phyloP scores from a whole-genome alignment of 2,329 filamentous ascomycete species.

The Seiridium unicorne region DNA sequence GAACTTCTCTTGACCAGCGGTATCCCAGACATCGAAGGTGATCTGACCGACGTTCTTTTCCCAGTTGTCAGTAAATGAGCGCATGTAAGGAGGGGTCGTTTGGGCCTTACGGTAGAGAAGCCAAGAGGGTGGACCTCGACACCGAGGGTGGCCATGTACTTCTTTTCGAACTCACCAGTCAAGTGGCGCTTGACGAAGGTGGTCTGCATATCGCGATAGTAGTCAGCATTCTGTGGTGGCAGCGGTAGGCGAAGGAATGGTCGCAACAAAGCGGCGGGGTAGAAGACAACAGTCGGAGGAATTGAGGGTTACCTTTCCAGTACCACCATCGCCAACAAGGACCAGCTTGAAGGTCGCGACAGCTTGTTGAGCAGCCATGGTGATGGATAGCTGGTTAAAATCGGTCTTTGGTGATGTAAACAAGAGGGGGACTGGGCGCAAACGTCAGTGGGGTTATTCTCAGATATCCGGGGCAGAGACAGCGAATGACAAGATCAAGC shows the following conservation, averaged over 20 bases:
- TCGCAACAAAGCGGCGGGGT: constrained; percentile 7
- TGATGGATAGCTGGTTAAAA: constrained; percentile 33
- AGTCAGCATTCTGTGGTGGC: constrained; percentile 7
- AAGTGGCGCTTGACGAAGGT: constrained; percentile 99
- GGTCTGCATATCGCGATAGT: constrained; percentile 59
- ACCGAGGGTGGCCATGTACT: constrained; percentile 99
- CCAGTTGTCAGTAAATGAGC: constrained; percentile 19
- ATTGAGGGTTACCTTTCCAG: constrained; percentile 78
- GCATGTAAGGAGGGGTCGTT: constrained; percentile 15
- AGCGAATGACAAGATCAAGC: not conserved
- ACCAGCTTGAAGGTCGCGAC: constrained; percentile 98
- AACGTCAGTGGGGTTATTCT: constrained; percentile 22
- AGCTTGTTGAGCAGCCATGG: constrained; percentile 65
- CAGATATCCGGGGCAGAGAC: not conserved
- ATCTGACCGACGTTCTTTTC: constrained; percentile 85
- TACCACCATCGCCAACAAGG: constrained; percentile 98
- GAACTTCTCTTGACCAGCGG: constrained; percentile 98
- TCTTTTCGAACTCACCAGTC: constrained; percentile 99
- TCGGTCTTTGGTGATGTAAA: constrained; percentile 36
- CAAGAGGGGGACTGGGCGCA: constrained; percentile 31
- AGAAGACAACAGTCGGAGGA: constrained; percentile 10
- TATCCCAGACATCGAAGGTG: constrained; percentile 99
- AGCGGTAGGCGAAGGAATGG: too few species aligned
- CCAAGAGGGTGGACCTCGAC: constrained; percentile 98
- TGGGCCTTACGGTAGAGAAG: constrained; percentile 87